A percentile compares a stretch with the other conserved stretches of the same genome.
Evolutionary conservation across 78 protist genomes (phyloP).

Genomic region (Diacronema lutheri): DNA sequence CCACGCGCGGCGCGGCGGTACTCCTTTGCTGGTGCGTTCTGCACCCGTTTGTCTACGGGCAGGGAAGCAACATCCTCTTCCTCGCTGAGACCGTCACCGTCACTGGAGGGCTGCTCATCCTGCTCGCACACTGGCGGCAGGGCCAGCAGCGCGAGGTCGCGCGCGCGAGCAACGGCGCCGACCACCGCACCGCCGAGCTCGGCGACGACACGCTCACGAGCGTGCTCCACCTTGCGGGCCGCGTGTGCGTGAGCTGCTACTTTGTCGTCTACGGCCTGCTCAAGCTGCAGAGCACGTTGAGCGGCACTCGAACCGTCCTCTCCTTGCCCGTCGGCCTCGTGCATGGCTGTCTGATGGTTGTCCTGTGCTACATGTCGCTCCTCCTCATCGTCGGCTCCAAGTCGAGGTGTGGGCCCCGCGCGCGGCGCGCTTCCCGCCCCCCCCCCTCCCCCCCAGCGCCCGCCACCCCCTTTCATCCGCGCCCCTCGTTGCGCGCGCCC

Average conservation of each 20-base stretch:
- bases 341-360: background rate
- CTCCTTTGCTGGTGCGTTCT: background rate
- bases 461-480: no score
- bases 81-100: background rate
- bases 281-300: background rate
- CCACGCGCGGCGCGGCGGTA: background rate
- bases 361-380: background rate
- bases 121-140: background rate
- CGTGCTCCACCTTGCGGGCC: background rate
- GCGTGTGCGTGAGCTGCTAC: background rate
- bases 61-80: background rate
- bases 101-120: constrained; percentile 1
- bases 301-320: background rate
- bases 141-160: no score
- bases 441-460: no score
- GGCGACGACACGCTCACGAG: background rate
- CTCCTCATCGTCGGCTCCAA: constrained; percentile 13
- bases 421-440: no score
- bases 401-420: background rate
- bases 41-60: constrained; percentile 6
- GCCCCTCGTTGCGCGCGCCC: no score
- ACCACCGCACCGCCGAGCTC: background rate
- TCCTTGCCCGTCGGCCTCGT: background rate
- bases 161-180: no score
- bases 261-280: background rate